Percentiles rank a stretch among this genome's conserved stretches.
Evolutionary conservation across 179 eudicot species (phyloP).

Genomic region (Beta macrorhiza): DNA sequence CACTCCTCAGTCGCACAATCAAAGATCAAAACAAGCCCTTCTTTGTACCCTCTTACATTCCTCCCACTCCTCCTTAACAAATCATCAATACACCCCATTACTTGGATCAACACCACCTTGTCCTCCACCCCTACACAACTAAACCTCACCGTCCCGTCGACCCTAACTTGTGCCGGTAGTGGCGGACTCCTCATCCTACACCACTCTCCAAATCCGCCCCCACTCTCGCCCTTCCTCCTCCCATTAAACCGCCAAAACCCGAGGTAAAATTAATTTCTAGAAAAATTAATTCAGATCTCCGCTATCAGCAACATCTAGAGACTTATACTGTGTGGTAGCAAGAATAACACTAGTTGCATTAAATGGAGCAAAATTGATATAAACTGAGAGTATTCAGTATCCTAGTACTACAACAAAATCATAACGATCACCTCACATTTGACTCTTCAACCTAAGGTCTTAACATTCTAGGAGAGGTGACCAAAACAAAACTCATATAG

Average conservation of each 20-base stretch:
- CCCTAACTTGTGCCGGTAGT: slow-evolving; percentile 54
- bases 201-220: slow-evolving; percentile 61
- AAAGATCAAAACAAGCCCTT: slow-evolving; percentile 64
- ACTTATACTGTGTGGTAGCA: neutral
- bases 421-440: neutral
- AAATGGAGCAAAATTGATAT: slow-evolving; percentile 24
- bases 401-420: slow-evolving; percentile 23
- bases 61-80: slow-evolving; percentile 60
- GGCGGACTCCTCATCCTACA: slow-evolving; percentile 66
- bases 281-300: neutral
- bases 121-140: slow-evolving; percentile 62
- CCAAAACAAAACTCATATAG: slow-evolving; percentile 16
- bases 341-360: neutral
- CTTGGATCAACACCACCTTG: slow-evolving; percentile 75
- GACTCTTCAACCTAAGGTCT: neutral
- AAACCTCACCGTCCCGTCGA: slow-evolving; percentile 71
- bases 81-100: slow-evolving; percentile 64
- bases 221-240: slow-evolving; percentile 22
- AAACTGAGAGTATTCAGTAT: neutral
- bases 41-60: slow-evolving; percentile 52
- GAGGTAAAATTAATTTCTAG: too few relatives aligned
- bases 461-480: neutral
- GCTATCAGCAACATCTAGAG: neutral
- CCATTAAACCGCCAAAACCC: slow-evolving; percentile 47
- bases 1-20: slow-evolving; percentile 66